Base-by-base conservation (phyloP, 1,139 yeast species). In the Candida sojae region DNA sequence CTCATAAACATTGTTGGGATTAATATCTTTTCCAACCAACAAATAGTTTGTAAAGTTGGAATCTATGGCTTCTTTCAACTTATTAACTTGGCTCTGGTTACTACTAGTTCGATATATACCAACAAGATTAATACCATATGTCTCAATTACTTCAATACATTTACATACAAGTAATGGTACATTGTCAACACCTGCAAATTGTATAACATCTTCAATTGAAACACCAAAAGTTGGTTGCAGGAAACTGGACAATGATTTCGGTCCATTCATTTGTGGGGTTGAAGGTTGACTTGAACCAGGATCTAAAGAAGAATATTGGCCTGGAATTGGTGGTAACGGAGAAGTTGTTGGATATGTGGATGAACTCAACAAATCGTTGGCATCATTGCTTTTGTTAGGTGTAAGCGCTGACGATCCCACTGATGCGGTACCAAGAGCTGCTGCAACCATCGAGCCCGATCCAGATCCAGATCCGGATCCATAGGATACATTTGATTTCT, bases 51-150 rank as follows among this genome's bases (percentile, higher is more conserved):
- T 78, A 47, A 96, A 93, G 60, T 91, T 91, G 39, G 75, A 70
- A 64, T 93, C 96, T 46, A 93, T 87, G 43, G 84, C 77, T 12
- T 83, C 86, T 57, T 79, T 82, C 53, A 92, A 71, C 52, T 84
- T 88, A 55, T 86, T 86, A 9, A 93, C 86, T 42, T 88, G 86
- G 7, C 83, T 68, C 39, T 81, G 82, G 64, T 88, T 89, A 0
- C 97, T 97, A 51, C 88, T 83, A 40, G 91, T 84, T 46, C 98
- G 76, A 64, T 93, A 93, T 32, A 93, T 85, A 0, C 98, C 98
- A 63, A 91, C 98, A 39, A 88, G 75, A 46, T 88, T 86, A 40
- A 88, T 66, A 1, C 99, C 99, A 63, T 86, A 84, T 36, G 77
- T 77, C 63, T 93, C 98, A 41, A 93, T 83, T 7, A 92, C 86